Conservation (phyloP, 1,139 yeast species). For the Yamadazyma diospyri region DNA sequence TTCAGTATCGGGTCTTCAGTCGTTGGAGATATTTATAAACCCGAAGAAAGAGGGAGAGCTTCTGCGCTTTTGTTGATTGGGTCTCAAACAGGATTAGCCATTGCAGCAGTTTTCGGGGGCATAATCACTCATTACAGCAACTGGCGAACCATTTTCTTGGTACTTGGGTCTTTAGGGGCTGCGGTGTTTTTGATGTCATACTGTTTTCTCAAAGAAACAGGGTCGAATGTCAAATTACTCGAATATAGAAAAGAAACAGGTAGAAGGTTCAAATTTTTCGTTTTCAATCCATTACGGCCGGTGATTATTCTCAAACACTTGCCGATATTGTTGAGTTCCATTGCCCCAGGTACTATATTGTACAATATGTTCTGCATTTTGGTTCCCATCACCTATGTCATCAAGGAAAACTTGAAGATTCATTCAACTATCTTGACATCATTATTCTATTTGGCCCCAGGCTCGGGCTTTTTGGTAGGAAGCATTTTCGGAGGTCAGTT, state of each 20-base stretch:
- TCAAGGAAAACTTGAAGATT: constrained; percentile 47
- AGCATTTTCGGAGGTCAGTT: constrained; percentile 46
- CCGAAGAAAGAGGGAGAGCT: constrained; percentile 44
- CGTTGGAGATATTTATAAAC: constrained; percentile 42
- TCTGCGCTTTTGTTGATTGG: constrained; percentile 44
- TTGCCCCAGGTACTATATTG: constrained; percentile 32
- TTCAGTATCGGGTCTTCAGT: constrained; percentile 45
- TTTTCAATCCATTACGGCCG: constrained; percentile 40
- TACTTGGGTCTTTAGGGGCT: constrained; percentile 36
- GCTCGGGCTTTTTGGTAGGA: constrained; percentile 44
- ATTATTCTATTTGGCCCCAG: constrained; percentile 51
- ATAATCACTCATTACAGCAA: constrained; percentile 39
- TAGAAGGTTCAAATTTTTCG: constrained; percentile 33
- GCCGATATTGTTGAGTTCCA: constrained; percentile 38
- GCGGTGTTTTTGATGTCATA: constrained; percentile 22
- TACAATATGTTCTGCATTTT: constrained; percentile 47
- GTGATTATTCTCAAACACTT: constrained; percentile 33
- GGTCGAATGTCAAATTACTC: constrained; percentile 13
- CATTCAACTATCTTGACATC: constrained; percentile 42
- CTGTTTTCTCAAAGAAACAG: constrained; percentile 39
- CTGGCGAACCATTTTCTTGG: constrained; percentile 50
- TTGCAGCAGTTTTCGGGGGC: constrained; percentile 47
- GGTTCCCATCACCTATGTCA: constrained; percentile 50
- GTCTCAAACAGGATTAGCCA: constrained; percentile 42
- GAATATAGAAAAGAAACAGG: constrained; percentile 15